These are phyloP conservation scores for Loxodes magnus DNA, from an alignment of 73 alveolate species.

Conservation along the genomic window DNA sequence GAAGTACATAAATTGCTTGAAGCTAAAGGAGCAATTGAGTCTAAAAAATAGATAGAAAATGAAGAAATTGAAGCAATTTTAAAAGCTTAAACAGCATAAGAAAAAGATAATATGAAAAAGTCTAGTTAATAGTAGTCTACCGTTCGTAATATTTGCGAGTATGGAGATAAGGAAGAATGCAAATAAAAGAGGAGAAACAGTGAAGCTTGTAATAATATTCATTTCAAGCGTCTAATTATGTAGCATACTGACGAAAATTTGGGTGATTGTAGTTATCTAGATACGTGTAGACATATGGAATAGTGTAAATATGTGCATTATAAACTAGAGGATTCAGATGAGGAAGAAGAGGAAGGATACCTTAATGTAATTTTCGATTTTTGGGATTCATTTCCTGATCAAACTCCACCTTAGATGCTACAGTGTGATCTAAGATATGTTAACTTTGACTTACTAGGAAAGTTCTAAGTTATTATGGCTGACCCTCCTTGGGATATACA, in stretches of 20 bases:
- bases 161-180: no score
- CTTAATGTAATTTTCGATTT: slow-evolving; percentile 4
- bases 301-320: slow-evolving; percentile 67
- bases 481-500: slow-evolving; percentile 99
- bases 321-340: slow-evolving; percentile 50
- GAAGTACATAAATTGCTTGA: no score
- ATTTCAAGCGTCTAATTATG: slow-evolving; percentile 39
- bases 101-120: no score
- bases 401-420: slow-evolving; percentile 72
- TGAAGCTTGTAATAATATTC: slow-evolving; percentile 53
- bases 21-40: no score
- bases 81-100: no score
- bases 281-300: slow-evolving; percentile 80
- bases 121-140: no score
- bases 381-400: slow-evolving; percentile 21
- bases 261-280: slow-evolving; percentile 95
- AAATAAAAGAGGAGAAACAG: no score
- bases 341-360: slow-evolving; percentile 30
- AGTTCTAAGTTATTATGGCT: slow-evolving; percentile 88
- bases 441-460: slow-evolving; percentile 71
- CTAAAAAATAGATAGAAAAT: no score
- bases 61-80: no score
- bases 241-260: slow-evolving; percentile 58
- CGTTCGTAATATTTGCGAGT: no score
- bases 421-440: slow-evolving; percentile 71